These are phyloP conservation scores for Immersiella caudata DNA, from an alignment of 495 filamentous ascomycete genomes.

Conservation along the genomic window DNA sequence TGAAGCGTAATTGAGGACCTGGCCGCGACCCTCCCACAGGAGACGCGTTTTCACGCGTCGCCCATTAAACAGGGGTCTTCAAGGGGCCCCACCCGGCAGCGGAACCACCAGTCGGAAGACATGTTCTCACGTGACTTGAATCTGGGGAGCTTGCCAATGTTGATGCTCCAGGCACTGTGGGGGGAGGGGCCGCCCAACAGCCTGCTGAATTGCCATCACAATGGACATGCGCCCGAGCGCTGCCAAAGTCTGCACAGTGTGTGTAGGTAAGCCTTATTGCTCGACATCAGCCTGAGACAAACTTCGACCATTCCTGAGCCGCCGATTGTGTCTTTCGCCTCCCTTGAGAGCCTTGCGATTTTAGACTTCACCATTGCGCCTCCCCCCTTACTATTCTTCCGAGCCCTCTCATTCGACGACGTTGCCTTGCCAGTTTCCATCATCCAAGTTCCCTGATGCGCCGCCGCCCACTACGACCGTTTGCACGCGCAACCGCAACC, in stretches of 20 bases:
- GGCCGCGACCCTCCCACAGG: not conserved
- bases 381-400: not conserved
- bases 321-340: not conserved
- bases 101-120: no score
- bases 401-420: not conserved
- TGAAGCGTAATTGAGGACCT: not conserved
- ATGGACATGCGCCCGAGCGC: not conserved
- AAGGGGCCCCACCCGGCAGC: not conserved
- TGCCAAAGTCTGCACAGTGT: not conserved
- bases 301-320: conserved; percentile 1
- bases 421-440: not conserved
- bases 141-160: conserved; percentile 7
- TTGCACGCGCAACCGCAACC: conserved; percentile 9
- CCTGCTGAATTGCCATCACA: not conserved
- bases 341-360: not conserved
- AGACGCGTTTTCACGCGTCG: conserved; percentile 24
- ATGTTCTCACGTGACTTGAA: not conserved
- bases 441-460: not conserved
- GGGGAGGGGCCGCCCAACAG: not conserved
- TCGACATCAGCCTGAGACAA: conserved; percentile 3
- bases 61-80: conserved; percentile 17
- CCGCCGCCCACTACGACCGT: not conserved
- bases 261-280: not conserved
- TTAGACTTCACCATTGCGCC: not conserved
- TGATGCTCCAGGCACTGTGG: not conserved